Conservation (phyloP, 768 basidiomycete genomes). For the Hydnomerulius pinastri region DNA sequence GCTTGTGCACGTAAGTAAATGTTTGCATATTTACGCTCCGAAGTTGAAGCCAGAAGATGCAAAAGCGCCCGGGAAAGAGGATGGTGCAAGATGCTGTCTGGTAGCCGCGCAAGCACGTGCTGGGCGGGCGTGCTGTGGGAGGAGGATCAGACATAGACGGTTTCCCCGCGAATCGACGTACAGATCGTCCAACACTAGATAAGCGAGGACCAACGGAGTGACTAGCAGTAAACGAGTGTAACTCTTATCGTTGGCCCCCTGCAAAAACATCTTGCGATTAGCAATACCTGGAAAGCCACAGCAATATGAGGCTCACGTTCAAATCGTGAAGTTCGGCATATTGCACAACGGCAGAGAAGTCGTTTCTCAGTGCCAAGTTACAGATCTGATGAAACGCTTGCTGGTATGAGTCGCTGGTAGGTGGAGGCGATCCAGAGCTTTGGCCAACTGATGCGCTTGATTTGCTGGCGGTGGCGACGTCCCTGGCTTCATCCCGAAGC, state of each 20-base stretch:
- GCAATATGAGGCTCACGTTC: conserved; percentile 40
- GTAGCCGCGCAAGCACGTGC: conserved; percentile 57
- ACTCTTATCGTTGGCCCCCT: conserved; percentile 42
- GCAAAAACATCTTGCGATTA: conserved; percentile 9
- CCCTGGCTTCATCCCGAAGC: conserved; percentile 53
- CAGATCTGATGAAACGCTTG: conserved; percentile 45
- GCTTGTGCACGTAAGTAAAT: conserved; percentile 52
- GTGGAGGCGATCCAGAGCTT: conserved; percentile 14
- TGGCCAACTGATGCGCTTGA: conserved; percentile 4
- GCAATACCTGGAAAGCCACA: not conserved
- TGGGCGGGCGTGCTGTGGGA: conserved; percentile 56
- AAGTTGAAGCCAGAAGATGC: conserved; percentile 50
- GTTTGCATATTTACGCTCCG: conserved; percentile 54
- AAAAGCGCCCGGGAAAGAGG: conserved; percentile 50
- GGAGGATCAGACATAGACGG: not conserved
- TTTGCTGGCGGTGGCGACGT: conserved; percentile 2
- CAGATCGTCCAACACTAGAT: conserved; percentile 66
- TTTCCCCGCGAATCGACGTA: conserved; percentile 32
- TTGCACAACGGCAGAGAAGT: conserved; percentile 44
- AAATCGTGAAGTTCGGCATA: conserved; percentile 55
- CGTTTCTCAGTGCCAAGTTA: conserved; percentile 45
- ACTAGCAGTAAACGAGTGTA: conserved; percentile 52
- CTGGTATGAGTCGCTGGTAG: conserved; percentile 41
- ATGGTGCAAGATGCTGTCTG: conserved; percentile 43
- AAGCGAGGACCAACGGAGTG: conserved; percentile 62